A percentile compares a stretch with the other conserved stretches of the same genome.
Evolutionary conservation across 1,284 basidiomycete species (phyloP).

Genomic region (Somion occarium): DNA sequence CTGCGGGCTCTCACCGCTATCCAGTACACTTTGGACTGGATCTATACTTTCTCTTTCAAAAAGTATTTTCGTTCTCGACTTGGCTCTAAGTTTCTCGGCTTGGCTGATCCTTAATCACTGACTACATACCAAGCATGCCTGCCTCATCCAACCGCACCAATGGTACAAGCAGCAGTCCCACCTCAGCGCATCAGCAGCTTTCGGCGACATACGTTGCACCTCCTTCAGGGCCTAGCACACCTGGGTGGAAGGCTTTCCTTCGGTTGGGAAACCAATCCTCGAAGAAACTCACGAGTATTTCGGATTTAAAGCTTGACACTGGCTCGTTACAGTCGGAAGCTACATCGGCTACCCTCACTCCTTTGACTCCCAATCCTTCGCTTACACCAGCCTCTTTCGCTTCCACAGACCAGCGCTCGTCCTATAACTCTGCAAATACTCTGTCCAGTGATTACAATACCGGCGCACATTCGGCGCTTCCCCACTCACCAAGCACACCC

Average conservation of each 20-base stretch:
- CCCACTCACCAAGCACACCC: slow-evolving; percentile 25
- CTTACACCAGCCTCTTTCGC: slow-evolving; percentile 46
- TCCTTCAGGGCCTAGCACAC: slow-evolving; percentile 13
- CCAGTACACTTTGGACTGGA: neutral
- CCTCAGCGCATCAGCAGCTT: slow-evolving; percentile 5
- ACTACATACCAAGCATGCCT: neutral
- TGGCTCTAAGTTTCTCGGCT: neutral
- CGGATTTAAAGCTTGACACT: slow-evolving; percentile 33
- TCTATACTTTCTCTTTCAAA: neutral
- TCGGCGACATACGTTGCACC: slow-evolving; percentile 5
- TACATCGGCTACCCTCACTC: slow-evolving; percentile 30
- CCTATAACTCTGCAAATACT: slow-evolving; percentile 68
- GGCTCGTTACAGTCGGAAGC: slow-evolving; percentile 31
- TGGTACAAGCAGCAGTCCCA: slow-evolving; percentile 10
- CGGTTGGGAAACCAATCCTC: slow-evolving; percentile 43
- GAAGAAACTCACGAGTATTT: slow-evolving; percentile 39
- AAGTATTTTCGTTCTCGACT: neutral
- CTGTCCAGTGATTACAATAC: slow-evolving; percentile 61
- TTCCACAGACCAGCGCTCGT: slow-evolving; percentile 52
- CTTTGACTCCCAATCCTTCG: slow-evolving; percentile 40
- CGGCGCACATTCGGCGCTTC: slow-evolving; percentile 25
- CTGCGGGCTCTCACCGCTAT: neutral
- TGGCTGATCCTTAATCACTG: neutral
- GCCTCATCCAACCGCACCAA: slow-evolving; percentile 7
- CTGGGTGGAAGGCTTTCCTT: slow-evolving; percentile 59